Conservation (phyloP, 352 stramenopile genomes). For the Phytopythium helicoides region DNA sequence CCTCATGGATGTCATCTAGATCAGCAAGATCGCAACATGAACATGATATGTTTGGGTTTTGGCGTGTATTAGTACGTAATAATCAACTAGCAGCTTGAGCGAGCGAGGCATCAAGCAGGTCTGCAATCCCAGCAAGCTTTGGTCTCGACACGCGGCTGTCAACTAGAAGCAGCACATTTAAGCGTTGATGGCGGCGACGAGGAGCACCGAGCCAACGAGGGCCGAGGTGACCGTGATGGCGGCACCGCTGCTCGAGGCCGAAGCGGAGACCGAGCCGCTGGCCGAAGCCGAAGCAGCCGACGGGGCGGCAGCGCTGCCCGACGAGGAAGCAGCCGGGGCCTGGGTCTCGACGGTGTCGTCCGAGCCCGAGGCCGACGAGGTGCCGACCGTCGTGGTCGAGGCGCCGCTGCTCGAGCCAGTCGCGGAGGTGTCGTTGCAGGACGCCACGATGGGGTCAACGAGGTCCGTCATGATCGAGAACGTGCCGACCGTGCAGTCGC, state of each 20-base stretch:
- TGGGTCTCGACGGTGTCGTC: neutral
- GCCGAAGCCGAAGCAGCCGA: slow-evolving; percentile 1
- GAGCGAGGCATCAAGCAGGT: too few species aligned
- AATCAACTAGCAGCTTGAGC: neutral
- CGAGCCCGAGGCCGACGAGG: slow-evolving; percentile 2
- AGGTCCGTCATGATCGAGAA: slow-evolving; percentile 22
- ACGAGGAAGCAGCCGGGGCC: slow-evolving; percentile 2
- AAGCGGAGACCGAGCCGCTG: neutral
- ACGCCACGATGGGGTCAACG: slow-evolving; percentile 16
- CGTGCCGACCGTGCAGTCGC: slow-evolving; percentile 26
- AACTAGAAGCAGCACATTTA: slow-evolving; percentile 6
- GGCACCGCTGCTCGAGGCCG: slow-evolving; percentile 8
- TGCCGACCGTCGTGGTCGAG: slow-evolving; percentile 7
- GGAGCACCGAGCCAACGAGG: slow-evolving; percentile 4
- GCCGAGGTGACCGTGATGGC: slow-evolving; percentile 7
- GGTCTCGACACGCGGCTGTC: neutral
- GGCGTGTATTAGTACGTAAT: too few species aligned
- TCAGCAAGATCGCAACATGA: too few species aligned
- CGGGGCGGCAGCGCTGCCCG: neutral
- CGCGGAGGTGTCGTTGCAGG: slow-evolving; percentile 11
- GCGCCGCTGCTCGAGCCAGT: slow-evolving; percentile 5
- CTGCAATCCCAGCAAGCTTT: too few species aligned
- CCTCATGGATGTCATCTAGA: too few species aligned
- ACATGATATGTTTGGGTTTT: too few species aligned
- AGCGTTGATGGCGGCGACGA: slow-evolving; percentile 8